Evolutionary conservation across 805 yeast species (phyloP), one percentile per base, ranked within the genome.

Genomic region (Brettanomyces custersianus): DNA sequence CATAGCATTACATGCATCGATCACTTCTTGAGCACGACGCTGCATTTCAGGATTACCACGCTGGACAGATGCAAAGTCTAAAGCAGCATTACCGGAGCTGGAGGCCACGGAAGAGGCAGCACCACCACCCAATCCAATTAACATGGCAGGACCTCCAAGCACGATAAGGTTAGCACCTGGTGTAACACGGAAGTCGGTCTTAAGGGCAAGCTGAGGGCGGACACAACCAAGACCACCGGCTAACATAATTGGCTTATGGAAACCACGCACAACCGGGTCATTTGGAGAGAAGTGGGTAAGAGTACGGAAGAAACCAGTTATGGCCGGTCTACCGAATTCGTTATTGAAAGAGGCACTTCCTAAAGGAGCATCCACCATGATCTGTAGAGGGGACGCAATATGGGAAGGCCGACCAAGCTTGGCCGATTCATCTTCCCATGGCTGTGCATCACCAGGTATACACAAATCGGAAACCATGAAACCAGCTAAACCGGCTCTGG

Each of bases 11-110:
- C 99, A 92, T 13, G 94, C 77, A 59, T 90, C 95, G 45, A 92
- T 90, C 30, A 92, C 99, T 70, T 86, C 92, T 63, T 92, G 99
- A 21, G 97, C 96, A 58, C 99, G 81, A 65, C 98, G 84, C 66
- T 92, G 96, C 82, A 92, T 88, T 65, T 92, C 99, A 15, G 99
- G 97, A 64, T 92, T 92, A 39, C 97, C 98, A 68, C 99, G 80
- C 68, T 92, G 99, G 28, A 92, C 99, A 15, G 97, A 88, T 10
- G 98, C 98, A 64, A 87, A 92, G 68, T 92, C 99, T 52, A 92
- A 74, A 46, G 80, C 95, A 21, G 94, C 97, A 28, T 95, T 83
- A 35, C 92, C 96, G 58, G 85, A 96, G 50, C 96, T 96, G 18
- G 95, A 83, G n/a, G 95, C 77, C 34, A 88, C 77, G 11, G 95